Conservation (phyloP, 2,329 filamentous ascomycete species). For the Ophiostoma angusticollis region DNA sequence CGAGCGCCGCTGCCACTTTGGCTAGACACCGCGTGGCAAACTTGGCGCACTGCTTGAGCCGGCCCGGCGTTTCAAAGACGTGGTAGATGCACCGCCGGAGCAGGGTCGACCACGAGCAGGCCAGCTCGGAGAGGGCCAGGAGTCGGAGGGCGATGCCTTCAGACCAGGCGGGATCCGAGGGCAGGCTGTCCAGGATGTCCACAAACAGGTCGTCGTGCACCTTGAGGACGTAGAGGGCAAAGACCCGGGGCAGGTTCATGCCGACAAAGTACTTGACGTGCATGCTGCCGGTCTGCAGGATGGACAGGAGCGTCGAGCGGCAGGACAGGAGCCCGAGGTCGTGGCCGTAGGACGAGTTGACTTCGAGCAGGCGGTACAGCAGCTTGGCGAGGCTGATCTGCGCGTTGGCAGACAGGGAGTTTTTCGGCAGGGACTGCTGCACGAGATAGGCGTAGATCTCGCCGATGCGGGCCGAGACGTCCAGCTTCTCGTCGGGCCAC, state of each 20-base stretch:
- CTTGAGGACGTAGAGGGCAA: conserved; percentile 68
- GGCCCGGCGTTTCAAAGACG: conserved; percentile 81
- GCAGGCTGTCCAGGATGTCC: conserved; percentile 71
- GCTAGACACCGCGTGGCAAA: conserved; percentile 64
- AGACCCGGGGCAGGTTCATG: conserved; percentile 56
- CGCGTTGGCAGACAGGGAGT: conserved; percentile 55
- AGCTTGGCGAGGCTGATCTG: conserved; percentile 56
- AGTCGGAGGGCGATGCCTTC: conserved; percentile 82
- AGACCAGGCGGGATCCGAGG: conserved; percentile 52
- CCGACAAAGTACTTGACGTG: conserved; percentile 66
- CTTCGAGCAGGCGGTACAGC: conserved; percentile 55
- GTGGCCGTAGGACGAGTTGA: conserved; percentile 53
- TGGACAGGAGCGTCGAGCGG: conserved; percentile 59
- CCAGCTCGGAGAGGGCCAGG: conserved; percentile 62
- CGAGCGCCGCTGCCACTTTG: conserved; percentile 51
- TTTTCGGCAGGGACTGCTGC: conserved; percentile 50
- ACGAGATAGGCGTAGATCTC: conserved; percentile 74
- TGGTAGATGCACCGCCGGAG: conserved; percentile 81
- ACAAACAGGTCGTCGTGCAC: conserved; percentile 74
- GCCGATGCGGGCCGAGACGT: conserved; percentile 52
- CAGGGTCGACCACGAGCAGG: conserved; percentile 73
- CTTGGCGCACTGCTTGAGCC: conserved; percentile 47
- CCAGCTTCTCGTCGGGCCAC: conserved; percentile 48
- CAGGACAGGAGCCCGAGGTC: conserved; percentile 43
- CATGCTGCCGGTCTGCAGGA: conserved; percentile 55